A percentile compares a stretch with the other conserved stretches of the same genome.
phyloP scores from a whole-genome alignment of 495 filamentous ascomycete genomes.

The Aspergillus conjunctus region DNA sequence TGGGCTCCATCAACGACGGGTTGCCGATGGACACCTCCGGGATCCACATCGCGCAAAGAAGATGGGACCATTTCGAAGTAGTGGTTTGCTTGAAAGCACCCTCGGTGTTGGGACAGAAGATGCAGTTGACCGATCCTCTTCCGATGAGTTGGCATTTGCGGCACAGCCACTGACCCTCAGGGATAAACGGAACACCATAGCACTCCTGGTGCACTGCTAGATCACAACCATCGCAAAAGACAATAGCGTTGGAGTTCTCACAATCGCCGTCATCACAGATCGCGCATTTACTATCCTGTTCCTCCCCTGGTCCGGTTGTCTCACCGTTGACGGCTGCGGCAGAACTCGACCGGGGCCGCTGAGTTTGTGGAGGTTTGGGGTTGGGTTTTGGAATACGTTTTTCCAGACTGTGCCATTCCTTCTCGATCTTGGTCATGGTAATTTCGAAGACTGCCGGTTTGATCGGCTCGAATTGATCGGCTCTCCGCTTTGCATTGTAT shows the following conservation, averaged over 20 bases:
- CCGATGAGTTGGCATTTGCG: slow-evolving; percentile 96
- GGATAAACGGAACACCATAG: slow-evolving; percentile 98
- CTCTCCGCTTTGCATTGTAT: slow-evolving; percentile 74
- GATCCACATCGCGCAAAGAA: slow-evolving; percentile 98
- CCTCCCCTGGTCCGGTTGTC: slow-evolving; percentile 76
- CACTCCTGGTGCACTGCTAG: slow-evolving; percentile 98
- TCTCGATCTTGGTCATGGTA: slow-evolving; percentile 97
- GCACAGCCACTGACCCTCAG: slow-evolving; percentile 97
- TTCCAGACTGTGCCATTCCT: slow-evolving; percentile 95
- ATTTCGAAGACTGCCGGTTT: slow-evolving; percentile 94
- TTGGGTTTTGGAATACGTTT: slow-evolving; percentile 95
- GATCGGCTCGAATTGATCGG: slow-evolving; percentile 73
- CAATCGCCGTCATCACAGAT: slow-evolving; percentile 99
- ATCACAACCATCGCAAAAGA: slow-evolving; percentile 98
- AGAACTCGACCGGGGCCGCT: slow-evolving; percentile 86
- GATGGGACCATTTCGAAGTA: slow-evolving; percentile 91
- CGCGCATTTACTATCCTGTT: slow-evolving; percentile 95
- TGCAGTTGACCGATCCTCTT: slow-evolving; percentile 89
- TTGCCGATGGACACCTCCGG: slow-evolving; percentile 96
- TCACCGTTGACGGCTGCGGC: slow-evolving; percentile 92
- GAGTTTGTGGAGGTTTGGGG: slow-evolving; percentile 91
- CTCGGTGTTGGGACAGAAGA: slow-evolving; percentile 97
- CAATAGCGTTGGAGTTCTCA: slow-evolving; percentile 99
- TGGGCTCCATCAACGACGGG: slow-evolving; percentile 94
- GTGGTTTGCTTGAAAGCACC: slow-evolving; percentile 99